Conservation (phyloP, 345 rosid species). For the Abelmoschus esculentus region DNA sequence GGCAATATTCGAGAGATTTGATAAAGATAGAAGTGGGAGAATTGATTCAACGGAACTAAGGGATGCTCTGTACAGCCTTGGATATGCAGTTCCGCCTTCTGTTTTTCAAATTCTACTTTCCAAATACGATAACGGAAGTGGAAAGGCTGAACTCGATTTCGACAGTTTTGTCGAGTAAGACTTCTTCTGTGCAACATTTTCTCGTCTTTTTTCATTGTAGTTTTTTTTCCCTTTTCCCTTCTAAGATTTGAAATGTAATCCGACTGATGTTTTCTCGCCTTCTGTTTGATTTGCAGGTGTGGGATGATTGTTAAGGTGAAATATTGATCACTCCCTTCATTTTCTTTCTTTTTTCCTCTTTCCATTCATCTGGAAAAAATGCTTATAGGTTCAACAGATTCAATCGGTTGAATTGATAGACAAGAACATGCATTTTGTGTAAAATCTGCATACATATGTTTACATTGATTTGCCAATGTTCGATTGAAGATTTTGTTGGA, state of each 20-base stretch:
- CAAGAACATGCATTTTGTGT: too few relatives aligned
- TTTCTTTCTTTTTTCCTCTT: background rate
- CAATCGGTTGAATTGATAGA: too few relatives aligned
- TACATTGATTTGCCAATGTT: too few relatives aligned
- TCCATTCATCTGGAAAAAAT: background rate
- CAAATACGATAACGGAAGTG: conserved; percentile 45
- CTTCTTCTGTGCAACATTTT: background rate
- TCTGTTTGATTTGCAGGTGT: conserved; percentile 39
- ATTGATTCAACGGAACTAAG: conserved; percentile 48
- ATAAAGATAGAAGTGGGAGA: conserved; percentile 58
- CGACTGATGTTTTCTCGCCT: background rate
- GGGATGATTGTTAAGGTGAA: conserved; percentile 71
- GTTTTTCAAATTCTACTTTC: conserved; percentile 47
- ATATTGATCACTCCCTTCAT: background rate
- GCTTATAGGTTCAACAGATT: too few relatives aligned
- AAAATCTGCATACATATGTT: too few relatives aligned
- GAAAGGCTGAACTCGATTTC: conserved; percentile 43
- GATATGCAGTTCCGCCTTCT: conserved; percentile 53
- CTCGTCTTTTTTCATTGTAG: background rate
- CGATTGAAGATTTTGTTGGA: background rate
- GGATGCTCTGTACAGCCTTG: conserved; percentile 55
- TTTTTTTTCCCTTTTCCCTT: background rate
- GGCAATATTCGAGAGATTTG: conserved; percentile 57
- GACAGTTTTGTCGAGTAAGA: conserved; percentile 65
- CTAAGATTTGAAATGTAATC: background rate